These are phyloP conservation scores for Pyrenochaeta sp. DNA, from an alignment of 2,329 filamentous ascomycete species.

Conservation along the genomic window DNA sequence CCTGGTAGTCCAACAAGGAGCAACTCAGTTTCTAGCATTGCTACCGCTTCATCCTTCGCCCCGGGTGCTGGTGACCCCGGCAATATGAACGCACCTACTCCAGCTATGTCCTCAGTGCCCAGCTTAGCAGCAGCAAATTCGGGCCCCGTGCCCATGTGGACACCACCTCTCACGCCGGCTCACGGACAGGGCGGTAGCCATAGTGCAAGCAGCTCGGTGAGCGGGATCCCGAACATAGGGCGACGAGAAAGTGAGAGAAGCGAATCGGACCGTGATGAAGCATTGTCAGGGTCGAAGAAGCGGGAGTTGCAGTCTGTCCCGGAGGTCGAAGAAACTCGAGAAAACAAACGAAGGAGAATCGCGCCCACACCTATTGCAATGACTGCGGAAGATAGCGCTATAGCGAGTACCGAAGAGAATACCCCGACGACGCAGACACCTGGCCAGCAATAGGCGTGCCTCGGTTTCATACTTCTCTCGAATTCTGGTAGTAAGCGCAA, in stretches of 20 bases:
- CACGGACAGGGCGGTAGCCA: slow-evolving; percentile 53
- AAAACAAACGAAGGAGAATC: slow-evolving; percentile 56
- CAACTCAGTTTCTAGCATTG: slow-evolving; percentile 84
- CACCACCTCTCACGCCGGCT: slow-evolving; percentile 87
- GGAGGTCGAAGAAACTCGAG: slow-evolving; percentile 44
- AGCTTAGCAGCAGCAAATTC: slow-evolving; percentile 78
- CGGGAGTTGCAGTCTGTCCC: slow-evolving; percentile 48
- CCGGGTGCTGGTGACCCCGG: slow-evolving; percentile 44
- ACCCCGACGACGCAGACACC: slow-evolving; percentile 32
- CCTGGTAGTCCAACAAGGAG: slow-evolving; percentile 83
- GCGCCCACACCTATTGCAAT: slow-evolving; percentile 55
- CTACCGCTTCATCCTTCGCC: slow-evolving; percentile 67
- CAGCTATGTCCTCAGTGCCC: slow-evolving; percentile 80
- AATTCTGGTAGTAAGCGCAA: slow-evolving; percentile 3
- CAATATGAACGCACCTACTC: slow-evolving; percentile 76
- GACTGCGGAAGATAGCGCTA: slow-evolving; percentile 33
- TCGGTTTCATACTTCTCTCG: slow-evolving; percentile 4
- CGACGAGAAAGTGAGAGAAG: slow-evolving; percentile 45
- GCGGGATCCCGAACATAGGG: slow-evolving; percentile 56
- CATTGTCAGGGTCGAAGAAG: slow-evolving; percentile 39
- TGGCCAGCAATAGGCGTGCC: slow-evolving; percentile 18
- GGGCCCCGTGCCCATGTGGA: slow-evolving; percentile 74
- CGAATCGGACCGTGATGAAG: slow-evolving; percentile 48
- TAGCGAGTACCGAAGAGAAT: slow-evolving; percentile 43
- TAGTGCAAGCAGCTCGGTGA: slow-evolving; percentile 64